These are phyloP conservation scores for Hansenula sp. DNA, from an alignment of 1,139 yeast species.

Conservation along the genomic window DNA sequence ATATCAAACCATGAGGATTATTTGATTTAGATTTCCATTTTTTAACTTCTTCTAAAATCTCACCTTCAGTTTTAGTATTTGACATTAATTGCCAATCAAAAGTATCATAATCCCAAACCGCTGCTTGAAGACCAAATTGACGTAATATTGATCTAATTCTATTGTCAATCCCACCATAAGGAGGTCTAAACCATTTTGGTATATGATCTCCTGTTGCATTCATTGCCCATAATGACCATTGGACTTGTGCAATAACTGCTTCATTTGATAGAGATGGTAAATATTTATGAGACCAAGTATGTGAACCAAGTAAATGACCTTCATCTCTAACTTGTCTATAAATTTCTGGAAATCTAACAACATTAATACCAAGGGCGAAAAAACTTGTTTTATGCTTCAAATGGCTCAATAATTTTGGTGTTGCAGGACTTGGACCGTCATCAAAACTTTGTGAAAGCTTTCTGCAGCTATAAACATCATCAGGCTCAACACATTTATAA, in stretches of 20 bases:
- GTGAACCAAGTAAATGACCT: conserved; percentile 84
- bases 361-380: conserved; percentile 81
- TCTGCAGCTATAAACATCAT: conserved; percentile 76
- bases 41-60: conserved; percentile 51
- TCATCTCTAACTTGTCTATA: conserved; percentile 50
- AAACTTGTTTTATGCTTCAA: conserved; percentile 64
- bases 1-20: conserved; percentile 56
- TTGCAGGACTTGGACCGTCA: conserved; percentile 86
- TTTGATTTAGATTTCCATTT: conserved; percentile 40
- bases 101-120: conserved; percentile 88
- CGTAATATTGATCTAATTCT: conserved; percentile 75
- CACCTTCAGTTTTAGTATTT: conserved; percentile 39
- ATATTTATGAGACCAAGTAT: conserved; percentile 90
- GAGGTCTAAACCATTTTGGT: conserved; percentile 96
- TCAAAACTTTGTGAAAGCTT: conserved; percentile 83
- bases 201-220: conserved; percentile 85
- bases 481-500: conserved; percentile 69
- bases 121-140: conserved; percentile 84
- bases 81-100: conserved; percentile 81
- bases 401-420: conserved; percentile 52
- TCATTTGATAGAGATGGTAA: conserved; percentile 76
- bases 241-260: conserved; percentile 79
- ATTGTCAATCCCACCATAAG: conserved; percentile 91
- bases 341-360: conserved; percentile 70
- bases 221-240: conserved; percentile 98